Conservation (phyloP, 768 basidiomycete genomes). For the Clitopilus passeckerianus region DNA sequence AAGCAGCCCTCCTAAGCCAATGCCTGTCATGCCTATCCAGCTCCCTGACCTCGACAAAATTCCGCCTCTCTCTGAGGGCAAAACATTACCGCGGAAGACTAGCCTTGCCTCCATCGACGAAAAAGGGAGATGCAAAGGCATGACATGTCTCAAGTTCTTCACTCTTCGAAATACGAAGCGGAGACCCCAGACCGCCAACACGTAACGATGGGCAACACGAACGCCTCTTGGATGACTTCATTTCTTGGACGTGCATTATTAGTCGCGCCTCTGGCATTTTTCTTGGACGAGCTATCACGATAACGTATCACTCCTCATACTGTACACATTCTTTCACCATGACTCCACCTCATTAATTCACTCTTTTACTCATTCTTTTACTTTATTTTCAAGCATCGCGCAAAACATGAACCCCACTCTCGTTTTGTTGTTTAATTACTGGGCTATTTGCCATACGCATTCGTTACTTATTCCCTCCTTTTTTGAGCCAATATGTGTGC, state of each 20-base stretch:
- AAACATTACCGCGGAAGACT: slow-evolving; percentile 1
- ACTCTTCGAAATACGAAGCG: slow-evolving; percentile 31
- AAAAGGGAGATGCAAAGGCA: slow-evolving; percentile 27
- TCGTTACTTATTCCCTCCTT: not conserved
- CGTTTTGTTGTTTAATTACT: not conserved
- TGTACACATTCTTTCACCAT: not conserved
- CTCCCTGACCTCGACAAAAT: slow-evolving; percentile 25
- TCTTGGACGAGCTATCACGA: not conserved
- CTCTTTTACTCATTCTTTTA: not conserved
- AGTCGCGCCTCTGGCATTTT: not conserved
- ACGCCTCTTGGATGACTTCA: not conserved
- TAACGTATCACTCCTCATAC: not conserved
- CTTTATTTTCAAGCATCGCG: not conserved
- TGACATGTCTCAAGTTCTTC: slow-evolving; percentile 50
- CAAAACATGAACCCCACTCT: not conserved
- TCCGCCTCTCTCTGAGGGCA: slow-evolving; percentile 16
- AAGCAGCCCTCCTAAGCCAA: slow-evolving; percentile 19
- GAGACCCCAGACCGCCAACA: slow-evolving; percentile 1
- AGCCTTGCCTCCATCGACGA: slow-evolving; percentile 8
- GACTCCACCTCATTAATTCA: not conserved
- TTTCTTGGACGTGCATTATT: not conserved
- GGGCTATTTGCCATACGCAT: not conserved
- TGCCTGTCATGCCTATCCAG: slow-evolving; percentile 21
- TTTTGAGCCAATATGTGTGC: not conserved
- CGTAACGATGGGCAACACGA: not conserved